Evolutionary conservation across 495 filamentous ascomycete genomes (phyloP), one percentile per base, ranked within the genome.

Genomic region (Elasticomyces elasticus): DNA sequence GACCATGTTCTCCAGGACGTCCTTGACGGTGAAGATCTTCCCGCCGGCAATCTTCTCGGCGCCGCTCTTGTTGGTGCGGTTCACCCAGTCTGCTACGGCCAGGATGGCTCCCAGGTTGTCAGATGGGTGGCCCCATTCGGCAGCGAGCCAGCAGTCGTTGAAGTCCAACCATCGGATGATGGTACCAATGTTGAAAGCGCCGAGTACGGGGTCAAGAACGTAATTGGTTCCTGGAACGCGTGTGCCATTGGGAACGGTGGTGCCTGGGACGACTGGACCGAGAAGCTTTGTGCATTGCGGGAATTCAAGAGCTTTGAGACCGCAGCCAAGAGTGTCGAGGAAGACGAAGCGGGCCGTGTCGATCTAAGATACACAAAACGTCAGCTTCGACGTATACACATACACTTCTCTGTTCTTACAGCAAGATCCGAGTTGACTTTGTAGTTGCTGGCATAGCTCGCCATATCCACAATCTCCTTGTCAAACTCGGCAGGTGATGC

Each of bases 81-180:
- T 88, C 56, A 94, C 81, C 94, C 94, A 98, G 74, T 98, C 92
- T 25, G 92, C 89, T 35, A 95, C 89, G 33, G 92, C 87, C 30
- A 98, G 77, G 62, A 97, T 97, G 67, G 88, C 91, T 51, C 91
- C 91, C 51, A 97, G 72, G 75, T 97, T 97, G 75, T 97, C 91
- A 1, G 88, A 94, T 42, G 91, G 92, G 66, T 98, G 92, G 42
- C 92, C 92, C 92, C 92, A 98, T 74, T 98, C 92, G 51, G 92
- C 92, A 15, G 92, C 92, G 52, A 98, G 76, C 94, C 92, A 98
- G 79, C 92, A 97, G 78, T 98, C 92, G 68, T 98, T 98, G 80
- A 96, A 98, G 71, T 98, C 92, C 51, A 98, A 80, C 92, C 92
- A 98, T 61, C 92, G 79, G 72, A 98, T 95, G 82, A 92, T 94